Percentiles rank a stretch among this genome's conserved stretches.
Evolutionary conservation across 1,139 yeast genomes (phyloP).

Genomic region (Sugiyamaella japonica): DNA sequence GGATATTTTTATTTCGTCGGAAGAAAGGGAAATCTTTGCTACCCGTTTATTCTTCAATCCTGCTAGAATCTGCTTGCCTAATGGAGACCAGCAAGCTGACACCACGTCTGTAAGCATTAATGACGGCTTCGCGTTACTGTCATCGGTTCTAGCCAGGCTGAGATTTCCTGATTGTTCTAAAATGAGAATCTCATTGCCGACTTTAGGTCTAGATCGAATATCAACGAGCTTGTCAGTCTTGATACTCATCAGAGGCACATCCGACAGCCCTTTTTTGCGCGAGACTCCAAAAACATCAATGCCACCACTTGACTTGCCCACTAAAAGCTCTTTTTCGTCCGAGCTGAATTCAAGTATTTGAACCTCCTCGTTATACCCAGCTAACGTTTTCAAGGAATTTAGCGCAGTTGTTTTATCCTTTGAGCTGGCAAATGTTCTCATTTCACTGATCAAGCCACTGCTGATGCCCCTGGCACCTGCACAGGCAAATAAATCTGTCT

Average conservation of each 20-base stretch:
- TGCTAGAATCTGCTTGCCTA: constrained; percentile 39
- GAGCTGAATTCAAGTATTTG: constrained; percentile 27
- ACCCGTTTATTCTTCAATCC: constrained; percentile 31
- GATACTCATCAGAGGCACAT: neutral
- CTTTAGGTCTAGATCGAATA: constrained; percentile 26
- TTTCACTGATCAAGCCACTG: constrained; percentile 25
- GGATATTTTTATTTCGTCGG: constrained; percentile 2
- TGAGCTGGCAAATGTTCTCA: constrained; percentile 18
- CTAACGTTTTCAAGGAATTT: neutral
- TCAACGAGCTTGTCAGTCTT: constrained; percentile 18
- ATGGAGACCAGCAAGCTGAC: constrained; percentile 40
- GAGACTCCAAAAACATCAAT: constrained; percentile 19
- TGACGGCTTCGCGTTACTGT: neutral
- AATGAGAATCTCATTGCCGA: constrained; percentile 30
- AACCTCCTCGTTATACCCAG: constrained; percentile 12
- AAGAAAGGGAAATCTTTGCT: neutral
- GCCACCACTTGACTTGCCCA: constrained; percentile 19
- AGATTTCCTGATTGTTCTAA: constrained; percentile 25
- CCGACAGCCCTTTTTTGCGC: neutral
- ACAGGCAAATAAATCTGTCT: constrained; percentile 27
- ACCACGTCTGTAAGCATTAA: constrained; percentile 24
- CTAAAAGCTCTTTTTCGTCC: constrained; percentile 26
- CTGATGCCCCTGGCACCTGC: constrained; percentile 27
- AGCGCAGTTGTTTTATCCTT: constrained; percentile 2
- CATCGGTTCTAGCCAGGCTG: constrained; percentile 3